Base-by-base conservation (phyloP, 306 rosid species). In the Cercis canadensis region DNA sequence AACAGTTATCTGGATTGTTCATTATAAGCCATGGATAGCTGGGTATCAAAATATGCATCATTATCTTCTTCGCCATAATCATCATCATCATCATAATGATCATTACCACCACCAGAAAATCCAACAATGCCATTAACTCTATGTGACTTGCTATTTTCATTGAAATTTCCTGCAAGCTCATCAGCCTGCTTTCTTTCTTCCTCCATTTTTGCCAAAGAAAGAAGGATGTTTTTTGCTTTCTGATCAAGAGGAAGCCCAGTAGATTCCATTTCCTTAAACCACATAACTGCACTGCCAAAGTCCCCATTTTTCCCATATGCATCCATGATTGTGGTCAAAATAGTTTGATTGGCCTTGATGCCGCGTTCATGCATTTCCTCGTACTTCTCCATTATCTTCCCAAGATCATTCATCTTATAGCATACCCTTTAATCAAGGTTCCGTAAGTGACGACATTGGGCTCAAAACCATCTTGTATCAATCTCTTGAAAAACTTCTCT, bases 401-500 rank as follows among this genome's bases (percentile, higher is more conserved):
- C 90, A 39, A 89, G 79, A 77, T 87, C 79, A 68, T 78, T 89
- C 57, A 52, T 50, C 78, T 78, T 89, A n/a, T n/a, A 13, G 96
- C 96, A 82, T 87, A 94, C 73, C 99, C 99, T 71, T 91, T 91
- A 41, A 91, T 83, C 62, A 94, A 69, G 52, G 92, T 85, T 63
- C 96, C 97, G 51, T 86, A 91, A 15, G 97, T 94, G 52, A 94
- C 87, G n/a, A 86, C 81, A 57, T 94, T 87, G 46, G 99, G 99
- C 79, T 82, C 83, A 66, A 89, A 70, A 21, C 96, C 95, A 18
- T 91, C 99, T 40, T 75, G 84, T 70, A 80, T 91, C 63, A 94
- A 68, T 84, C 92, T 86, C 69, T 39, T 80, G 81, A 94, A 86
- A 75, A 94, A 94, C 57, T 66, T 80, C 71, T 94, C 97, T 40